Conservation (phyloP, 164 flowering plant genomes). For the Sedum album region DNA sequence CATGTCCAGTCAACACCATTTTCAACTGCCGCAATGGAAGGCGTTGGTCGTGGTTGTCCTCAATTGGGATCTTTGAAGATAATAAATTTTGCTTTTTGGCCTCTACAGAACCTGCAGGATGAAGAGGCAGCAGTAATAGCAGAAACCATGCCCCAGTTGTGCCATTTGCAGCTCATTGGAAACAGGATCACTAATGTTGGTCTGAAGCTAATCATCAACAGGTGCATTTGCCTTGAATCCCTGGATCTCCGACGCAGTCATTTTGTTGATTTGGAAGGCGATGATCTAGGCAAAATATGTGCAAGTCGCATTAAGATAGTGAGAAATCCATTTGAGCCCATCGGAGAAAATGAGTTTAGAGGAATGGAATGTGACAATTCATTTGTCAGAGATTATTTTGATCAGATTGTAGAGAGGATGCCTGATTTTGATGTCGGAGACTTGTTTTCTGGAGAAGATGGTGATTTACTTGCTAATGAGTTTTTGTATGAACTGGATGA, state of each 20-base stretch:
- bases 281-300: conserved; percentile 30
- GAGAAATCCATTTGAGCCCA: conserved; percentile 32
- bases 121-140: conserved; percentile 23
- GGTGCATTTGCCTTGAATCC: conserved; percentile 25
- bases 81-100: not conserved
- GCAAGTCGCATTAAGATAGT: conserved; percentile 26
- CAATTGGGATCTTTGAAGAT: conserved; percentile 15
- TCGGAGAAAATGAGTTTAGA: conserved; percentile 26
- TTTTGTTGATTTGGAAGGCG: conserved; percentile 21
- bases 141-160: conserved; percentile 19
- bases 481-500: not conserved
- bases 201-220: conserved; percentile 27
- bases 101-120: conserved; percentile 13
- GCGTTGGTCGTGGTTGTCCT: conserved; percentile 29
- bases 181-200: conserved; percentile 21
- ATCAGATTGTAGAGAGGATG: not conserved
- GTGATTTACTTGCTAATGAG: not conserved
- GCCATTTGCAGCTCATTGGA: conserved; percentile 17
- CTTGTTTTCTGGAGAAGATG: not conserved
- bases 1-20: conserved; percentile 27
- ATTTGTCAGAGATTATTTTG: conserved; percentile 11
- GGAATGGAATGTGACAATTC: conserved; percentile 15
- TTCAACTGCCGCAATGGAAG: conserved; percentile 22
- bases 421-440: conserved; percentile 1
- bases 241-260: conserved; percentile 35